Base-by-base conservation (phyloP, 106 monocot species). In the Alisma plantagoaquatica region DNA sequence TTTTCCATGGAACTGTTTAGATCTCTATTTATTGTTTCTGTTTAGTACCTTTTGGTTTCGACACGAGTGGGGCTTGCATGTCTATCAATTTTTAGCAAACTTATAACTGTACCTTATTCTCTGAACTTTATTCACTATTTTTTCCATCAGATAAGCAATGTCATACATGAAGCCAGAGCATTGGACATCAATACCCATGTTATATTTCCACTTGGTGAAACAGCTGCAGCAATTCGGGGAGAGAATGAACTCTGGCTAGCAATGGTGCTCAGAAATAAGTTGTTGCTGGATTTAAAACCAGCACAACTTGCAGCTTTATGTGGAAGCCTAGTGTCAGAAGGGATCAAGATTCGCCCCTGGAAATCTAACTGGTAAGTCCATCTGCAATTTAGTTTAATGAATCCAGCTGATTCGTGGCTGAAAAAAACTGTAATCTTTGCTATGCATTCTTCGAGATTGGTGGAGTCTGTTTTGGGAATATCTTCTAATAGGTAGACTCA, bases 211-310 rank as follows among this genome's bases (percentile, higher is more conserved):
- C 49, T 94, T 24, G 93, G 93, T 46, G 83, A 94, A 78, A 94
- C 87, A 54, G 93, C 93, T 45, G 79, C 87, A 43, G 80, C 87
- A 42, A 77, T 94, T 42, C 61, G 93, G 52, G 87, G 93, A 55
- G 93, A 87, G 74, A 94, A 94, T 69, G 93, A 94, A 46, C 77
- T 94, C 9, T 94, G 93, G 93, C 71, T 94, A 32, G 93, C 93
- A 15, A 87, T 94, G 83, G 83, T 94, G 14, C 74, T 94, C 35
- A 70, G 87, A 57, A 94, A 84, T 65, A 87, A 93, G 70, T 35
- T 87, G 19, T 68, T 87, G 22, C 38, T 77, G 45, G 70, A 87
- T 58, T 73, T 94, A 11, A 94, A 94, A 43, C 93, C 93, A 33
- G 69, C 87, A 49, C 87, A 94, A 60, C 83, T 94, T 72, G 93